A percentile compares a stretch with the other conserved stretches of the same genome.
phyloP scores from a whole-genome alignment of 2,329 filamentous ascomycete genomes.

The Pseudogymnoascus sp. region DNA sequence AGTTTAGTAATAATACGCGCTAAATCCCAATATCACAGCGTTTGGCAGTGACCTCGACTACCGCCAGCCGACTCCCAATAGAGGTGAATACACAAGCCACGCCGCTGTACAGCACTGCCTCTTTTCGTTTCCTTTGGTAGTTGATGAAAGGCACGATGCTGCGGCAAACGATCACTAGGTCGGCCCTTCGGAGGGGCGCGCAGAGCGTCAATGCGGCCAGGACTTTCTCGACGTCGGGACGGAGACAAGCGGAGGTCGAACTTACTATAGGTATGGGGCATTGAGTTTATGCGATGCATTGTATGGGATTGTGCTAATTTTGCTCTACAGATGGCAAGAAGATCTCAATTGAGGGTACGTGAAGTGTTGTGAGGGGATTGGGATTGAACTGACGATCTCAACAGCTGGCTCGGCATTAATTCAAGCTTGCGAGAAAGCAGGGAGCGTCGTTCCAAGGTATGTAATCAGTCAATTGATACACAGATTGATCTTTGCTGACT shows the following conservation, averaged over 20 bases:
- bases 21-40: constrained; percentile 10
- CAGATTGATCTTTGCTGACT: constrained; percentile 20
- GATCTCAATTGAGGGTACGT: constrained; percentile 87
- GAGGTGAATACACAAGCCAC: constrained; percentile 14
- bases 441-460: constrained; percentile 77
- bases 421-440: constrained; percentile 98
- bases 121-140: constrained; percentile 33
- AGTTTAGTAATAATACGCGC: constrained; percentile 4
- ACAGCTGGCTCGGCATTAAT: constrained; percentile 93
- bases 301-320: constrained; percentile 23
- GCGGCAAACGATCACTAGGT: constrained; percentile 60
- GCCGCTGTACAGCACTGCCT: constrained; percentile 22
- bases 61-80: constrained; percentile 15
- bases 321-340: constrained; percentile 78
- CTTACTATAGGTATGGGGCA: constrained; percentile 76
- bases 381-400: constrained; percentile 32
- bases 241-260: constrained; percentile 85
- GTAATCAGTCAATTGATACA: constrained; percentile 22
- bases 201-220: constrained; percentile 56
- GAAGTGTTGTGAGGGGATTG: constrained; percentile 17
- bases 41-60: constrained; percentile 11
- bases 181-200: constrained; percentile 58
- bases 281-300: constrained; percentile 16
- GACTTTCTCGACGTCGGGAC: constrained; percentile 73
- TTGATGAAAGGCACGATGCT: constrained; percentile 60